phyloP scores from a whole-genome alignment of 2,329 filamentous ascomycete species.

The Fusarium succisae region DNA sequence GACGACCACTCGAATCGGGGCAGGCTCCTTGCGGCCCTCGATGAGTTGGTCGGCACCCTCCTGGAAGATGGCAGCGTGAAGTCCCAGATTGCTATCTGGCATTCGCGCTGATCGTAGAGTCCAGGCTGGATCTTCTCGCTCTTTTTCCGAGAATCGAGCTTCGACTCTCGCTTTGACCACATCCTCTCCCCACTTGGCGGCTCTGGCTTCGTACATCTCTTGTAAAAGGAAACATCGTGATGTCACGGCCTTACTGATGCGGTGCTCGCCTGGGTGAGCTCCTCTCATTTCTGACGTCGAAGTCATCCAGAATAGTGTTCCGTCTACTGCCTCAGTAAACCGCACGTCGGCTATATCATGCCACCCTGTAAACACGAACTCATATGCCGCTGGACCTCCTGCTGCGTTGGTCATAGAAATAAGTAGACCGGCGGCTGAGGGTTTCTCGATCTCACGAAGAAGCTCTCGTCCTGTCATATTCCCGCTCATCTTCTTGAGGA shows the following conservation, averaged over 20 bases:
- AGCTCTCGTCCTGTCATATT: constrained; percentile 78
- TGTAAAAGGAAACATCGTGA: constrained; percentile 76
- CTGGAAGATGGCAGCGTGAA: constrained; percentile 77
- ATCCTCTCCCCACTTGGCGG: constrained; percentile 82
- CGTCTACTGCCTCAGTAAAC: constrained; percentile 76
- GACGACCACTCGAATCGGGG: constrained; percentile 76
- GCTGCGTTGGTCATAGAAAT: constrained; percentile 71
- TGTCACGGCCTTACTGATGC: constrained; percentile 59
- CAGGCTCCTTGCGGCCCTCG: constrained; percentile 73
- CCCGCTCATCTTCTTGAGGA: constrained; percentile 75
- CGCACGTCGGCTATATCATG: constrained; percentile 75
- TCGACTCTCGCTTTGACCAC: constrained; percentile 87
- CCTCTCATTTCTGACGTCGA: constrained; percentile 70
- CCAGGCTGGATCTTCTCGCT: constrained; percentile 84
- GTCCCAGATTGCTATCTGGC: constrained; percentile 66
- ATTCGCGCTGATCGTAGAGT: constrained; percentile 76
- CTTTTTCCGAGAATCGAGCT: constrained; percentile 81
- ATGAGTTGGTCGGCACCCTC: constrained; percentile 70
- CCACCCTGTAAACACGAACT: constrained; percentile 80
- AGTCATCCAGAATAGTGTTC: constrained; percentile 73
- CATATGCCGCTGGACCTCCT: constrained; percentile 69
- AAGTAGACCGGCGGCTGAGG: constrained; percentile 70
- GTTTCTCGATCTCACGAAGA: constrained; percentile 85
- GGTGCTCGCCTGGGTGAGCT: constrained; percentile 55
- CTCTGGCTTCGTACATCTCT: constrained; percentile 81